Evolutionary conservation across 305 asterid genomes (phyloP), one percentile per base, ranked within the genome.

Genomic region (Rubia occidens): DNA sequence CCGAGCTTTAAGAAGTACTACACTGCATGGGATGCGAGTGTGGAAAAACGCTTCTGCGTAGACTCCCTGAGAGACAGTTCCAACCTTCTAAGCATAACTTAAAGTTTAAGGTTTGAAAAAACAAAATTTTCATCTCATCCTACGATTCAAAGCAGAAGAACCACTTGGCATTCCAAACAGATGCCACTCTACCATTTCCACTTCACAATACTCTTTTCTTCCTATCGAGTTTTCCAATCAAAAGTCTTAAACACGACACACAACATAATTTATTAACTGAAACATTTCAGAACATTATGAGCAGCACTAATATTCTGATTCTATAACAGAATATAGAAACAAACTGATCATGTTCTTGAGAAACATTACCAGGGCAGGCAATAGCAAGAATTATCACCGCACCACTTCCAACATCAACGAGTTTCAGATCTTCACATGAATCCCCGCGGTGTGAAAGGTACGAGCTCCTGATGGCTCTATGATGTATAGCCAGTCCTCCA

Each of bases 361-460:
- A 49, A 15, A 5, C 4, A 24, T 68, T 81, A 94, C 98, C 85
- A 3, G 97, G 97, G 72, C 84, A 86, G 8, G 97, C 97, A 75
- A 88, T 86, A 53, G 98, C 97, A 68, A 93, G 85, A 75, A 93
- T 77, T 53, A 93, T 15, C 71, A 96, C 96, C 43, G 98, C 96
- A 77, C 98, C 97, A 53, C 89, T 90, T 65, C 98, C 98, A 63
- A 90, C 96, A 78, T 93, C 98, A 66, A 88, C 83, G 70, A 90
- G 81, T 32, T 80, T 81, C 81, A 93, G 76, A 74, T 80, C 76
- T 32, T 93, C 89, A 18, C 80, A 83, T 29, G 92, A 85, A 76
- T 37, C 58, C 70, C 86, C 92, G 75, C 95, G 85, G 56, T 73
- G 80, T 37, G 82, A 76, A 61, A 82, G 45, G 72, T 88, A 92